A percentile compares a stretch with the other conserved stretches of the same genome.
Evolutionary conservation across 148 eudicot genomes (phyloP).

Genomic region (Cornus kousa): DNA sequence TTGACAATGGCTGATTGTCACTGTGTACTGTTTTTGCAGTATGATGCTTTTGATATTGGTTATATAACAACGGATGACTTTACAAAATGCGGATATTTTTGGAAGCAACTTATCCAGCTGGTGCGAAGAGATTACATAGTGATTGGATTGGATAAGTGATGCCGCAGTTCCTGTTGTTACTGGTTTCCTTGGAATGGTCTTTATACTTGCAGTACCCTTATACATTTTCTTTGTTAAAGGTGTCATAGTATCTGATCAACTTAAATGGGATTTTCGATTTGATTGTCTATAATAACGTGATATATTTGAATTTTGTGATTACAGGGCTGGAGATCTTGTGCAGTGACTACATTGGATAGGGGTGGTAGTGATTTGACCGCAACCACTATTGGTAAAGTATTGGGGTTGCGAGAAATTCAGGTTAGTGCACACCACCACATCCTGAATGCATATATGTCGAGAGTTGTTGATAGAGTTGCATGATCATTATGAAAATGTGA

Average conservation of each 20-base stretch:
- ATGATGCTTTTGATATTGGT: slow-evolving; percentile 94
- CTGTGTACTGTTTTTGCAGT: slow-evolving; percentile 55
- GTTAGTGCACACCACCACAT: slow-evolving; percentile 24
- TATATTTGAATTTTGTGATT: slow-evolving; percentile 8
- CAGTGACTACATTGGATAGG: slow-evolving; percentile 94
- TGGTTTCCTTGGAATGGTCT: slow-evolving; percentile 96
- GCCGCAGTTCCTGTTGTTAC: slow-evolving; percentile 94
- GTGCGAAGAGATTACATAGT: slow-evolving; percentile 68
- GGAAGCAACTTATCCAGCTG: slow-evolving; percentile 98
- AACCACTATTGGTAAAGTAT: slow-evolving; percentile 92
- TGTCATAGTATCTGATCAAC: background rate
- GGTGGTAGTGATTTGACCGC: slow-evolving; percentile 99
- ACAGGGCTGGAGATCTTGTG: slow-evolving; percentile 89
- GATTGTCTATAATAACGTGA: background rate
- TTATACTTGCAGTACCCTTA: background rate
- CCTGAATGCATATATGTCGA: background rate
- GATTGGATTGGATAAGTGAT: slow-evolving; percentile 58
- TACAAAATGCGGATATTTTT: slow-evolving; percentile 86
- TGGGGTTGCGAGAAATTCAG: slow-evolving; percentile 94
- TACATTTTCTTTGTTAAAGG: background rate
- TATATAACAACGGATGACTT: slow-evolving; percentile 94
- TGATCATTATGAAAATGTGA: background rate
- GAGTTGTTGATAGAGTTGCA: background rate
- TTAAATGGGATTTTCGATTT: background rate
- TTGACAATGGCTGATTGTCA: slow-evolving; percentile 10